Percentiles rank a stretch among this genome's conserved stretches.
phyloP scores from a whole-genome alignment of 495 filamentous ascomycete genomes.

The Aspergillus leporis region DNA sequence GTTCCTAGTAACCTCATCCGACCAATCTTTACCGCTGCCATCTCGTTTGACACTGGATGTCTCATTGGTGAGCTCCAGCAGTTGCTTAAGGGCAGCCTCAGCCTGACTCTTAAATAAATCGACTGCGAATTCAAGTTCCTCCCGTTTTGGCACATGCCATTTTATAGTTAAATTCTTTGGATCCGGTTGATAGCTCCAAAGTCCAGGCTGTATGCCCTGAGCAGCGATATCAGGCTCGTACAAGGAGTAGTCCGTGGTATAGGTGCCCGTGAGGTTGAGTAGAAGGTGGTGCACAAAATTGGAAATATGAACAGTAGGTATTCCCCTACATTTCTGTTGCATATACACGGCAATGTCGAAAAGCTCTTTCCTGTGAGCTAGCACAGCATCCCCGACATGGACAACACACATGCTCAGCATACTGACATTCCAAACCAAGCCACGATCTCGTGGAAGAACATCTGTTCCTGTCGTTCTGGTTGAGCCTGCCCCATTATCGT shows the following conservation, averaged over 20 bases:
- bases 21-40: conserved; percentile 97
- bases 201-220: conserved; percentile 58
- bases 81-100: conserved; percentile 62
- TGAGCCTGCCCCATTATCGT: conserved; percentile 94
- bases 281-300: conserved; percentile 98
- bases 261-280: conserved; percentile 93
- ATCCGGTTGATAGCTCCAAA: conserved; percentile 76
- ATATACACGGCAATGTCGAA: conserved; percentile 92
- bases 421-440: conserved; percentile 94
- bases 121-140: conserved; percentile 85
- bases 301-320: conserved; percentile 91
- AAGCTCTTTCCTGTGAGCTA: conserved; percentile 83
- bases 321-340: conserved; percentile 90
- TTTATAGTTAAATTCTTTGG: conserved; percentile 76
- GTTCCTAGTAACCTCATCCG: conserved; percentile 90
- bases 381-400: conserved; percentile 85
- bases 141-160: conserved; percentile 82
- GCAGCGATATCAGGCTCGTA: conserved; percentile 69
- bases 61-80: conserved; percentile 75
- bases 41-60: conserved; percentile 85
- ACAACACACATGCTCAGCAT: conserved; percentile 99
- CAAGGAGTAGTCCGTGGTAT: conserved; percentile 82
- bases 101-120: conserved; percentile 82
- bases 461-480: conserved; percentile 91
- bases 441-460: conserved; percentile 88